phyloP scores from a whole-genome alignment of 1,284 basidiomycete genomes.

The Thecaphora frezii region DNA sequence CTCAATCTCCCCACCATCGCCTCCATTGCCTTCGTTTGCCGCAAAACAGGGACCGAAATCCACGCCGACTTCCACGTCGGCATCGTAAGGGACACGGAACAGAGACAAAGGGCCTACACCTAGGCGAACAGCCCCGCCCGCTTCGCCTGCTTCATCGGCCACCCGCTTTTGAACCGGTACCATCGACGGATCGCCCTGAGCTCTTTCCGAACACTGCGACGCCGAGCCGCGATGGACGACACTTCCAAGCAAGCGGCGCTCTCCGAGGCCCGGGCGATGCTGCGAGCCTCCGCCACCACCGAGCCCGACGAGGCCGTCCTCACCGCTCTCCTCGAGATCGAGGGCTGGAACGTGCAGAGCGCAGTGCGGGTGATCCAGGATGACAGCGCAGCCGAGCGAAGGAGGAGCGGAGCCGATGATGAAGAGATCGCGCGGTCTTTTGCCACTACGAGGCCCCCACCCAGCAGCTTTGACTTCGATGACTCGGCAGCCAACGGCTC shows the following conservation, averaged over 20 bases:
- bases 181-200: too few relatives aligned
- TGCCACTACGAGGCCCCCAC: background rate
- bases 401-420: conserved; percentile 35
- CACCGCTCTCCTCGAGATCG: conserved; percentile 33
- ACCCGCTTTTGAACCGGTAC: too few relatives aligned
- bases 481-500: background rate
- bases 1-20: too few relatives aligned
- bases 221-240: too few relatives aligned
- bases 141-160: too few relatives aligned
- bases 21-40: too few relatives aligned
- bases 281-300: conserved; percentile 11
- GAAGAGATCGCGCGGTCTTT: conserved; percentile 34
- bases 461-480: background rate
- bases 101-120: too few relatives aligned
- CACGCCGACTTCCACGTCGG: too few relatives aligned
- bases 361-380: conserved; percentile 30
- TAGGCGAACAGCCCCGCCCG: too few relatives aligned
- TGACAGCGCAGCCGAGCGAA: conserved; percentile 25
- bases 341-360: conserved; percentile 31
- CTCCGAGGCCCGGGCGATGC: conserved; percentile 19
- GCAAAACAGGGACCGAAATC: too few relatives aligned
- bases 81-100: too few relatives aligned
- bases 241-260: conserved; percentile 22
- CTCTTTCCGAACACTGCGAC: too few relatives aligned
- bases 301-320: conserved; percentile 24